phyloP scores from a whole-genome alignment of 345 rosid genomes.

The Salix dunnii region DNA sequence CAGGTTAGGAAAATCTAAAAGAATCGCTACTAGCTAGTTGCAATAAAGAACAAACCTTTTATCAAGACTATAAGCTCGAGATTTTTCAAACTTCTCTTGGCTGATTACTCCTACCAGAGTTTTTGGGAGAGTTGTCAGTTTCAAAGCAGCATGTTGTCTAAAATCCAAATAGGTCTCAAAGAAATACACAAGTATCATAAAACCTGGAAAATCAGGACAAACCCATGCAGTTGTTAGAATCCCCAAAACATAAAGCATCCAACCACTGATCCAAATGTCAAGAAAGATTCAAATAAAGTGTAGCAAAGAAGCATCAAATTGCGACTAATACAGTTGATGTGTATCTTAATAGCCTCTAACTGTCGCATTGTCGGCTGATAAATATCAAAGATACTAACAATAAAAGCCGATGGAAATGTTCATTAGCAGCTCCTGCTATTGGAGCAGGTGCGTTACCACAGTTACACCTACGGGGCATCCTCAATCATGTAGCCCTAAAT shows the following conservation, averaged over 20 bases:
- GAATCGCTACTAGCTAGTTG: not conserved
- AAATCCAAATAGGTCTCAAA: conserved; percentile 86
- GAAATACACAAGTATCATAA: conserved; percentile 84
- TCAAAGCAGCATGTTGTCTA: conserved; percentile 79
- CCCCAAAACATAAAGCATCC: not conserved
- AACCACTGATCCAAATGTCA: not conserved
- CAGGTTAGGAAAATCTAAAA: not conserved
- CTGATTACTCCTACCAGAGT: conserved; percentile 88
- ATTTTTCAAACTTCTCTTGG: conserved; percentile 84
- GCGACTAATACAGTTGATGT: not conserved
- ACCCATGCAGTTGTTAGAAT: not conserved
- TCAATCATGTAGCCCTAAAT: not conserved
- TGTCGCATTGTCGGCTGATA: not conserved
- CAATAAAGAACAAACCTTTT: conserved; percentile 58
- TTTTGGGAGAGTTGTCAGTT: conserved; percentile 80
- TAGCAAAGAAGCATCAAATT: not conserved
- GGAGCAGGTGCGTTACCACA: not conserved
- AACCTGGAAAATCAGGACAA: conserved; percentile 49
- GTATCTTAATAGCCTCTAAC: not conserved
- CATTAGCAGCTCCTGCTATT: not conserved
- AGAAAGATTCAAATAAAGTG: not conserved
- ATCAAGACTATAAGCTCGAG: conserved; percentile 94
- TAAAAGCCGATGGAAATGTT: not conserved
- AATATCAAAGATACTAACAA: not conserved
- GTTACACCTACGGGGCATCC: not conserved